phyloP scores from a whole-genome alignment of 352 stramenopile species.

The Globisporangium spiculum region DNA sequence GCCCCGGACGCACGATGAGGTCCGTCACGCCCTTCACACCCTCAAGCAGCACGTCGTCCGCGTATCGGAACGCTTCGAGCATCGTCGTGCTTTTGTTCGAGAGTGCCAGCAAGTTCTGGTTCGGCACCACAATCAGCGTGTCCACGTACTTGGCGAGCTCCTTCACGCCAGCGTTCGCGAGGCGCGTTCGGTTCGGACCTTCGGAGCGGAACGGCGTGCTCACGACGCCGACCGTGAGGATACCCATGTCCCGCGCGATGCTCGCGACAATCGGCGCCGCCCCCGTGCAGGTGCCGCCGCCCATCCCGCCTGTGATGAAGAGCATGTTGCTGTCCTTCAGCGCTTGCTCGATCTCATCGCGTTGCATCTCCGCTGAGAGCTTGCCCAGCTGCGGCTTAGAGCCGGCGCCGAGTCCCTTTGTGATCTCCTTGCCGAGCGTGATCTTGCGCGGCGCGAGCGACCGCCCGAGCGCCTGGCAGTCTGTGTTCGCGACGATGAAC shows the following conservation, averaged over 20 bases:
- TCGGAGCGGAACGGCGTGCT: conserved; percentile 97
- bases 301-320: conserved; percentile 96
- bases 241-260: conserved; percentile 90
- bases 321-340: conserved; percentile 93
- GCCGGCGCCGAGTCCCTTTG: conserved; percentile 75
- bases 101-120: conserved; percentile 94
- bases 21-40: conserved; percentile 95
- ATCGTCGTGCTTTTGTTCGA: conserved; percentile 93
- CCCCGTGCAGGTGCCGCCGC: conserved; percentile 89
- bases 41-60: conserved; percentile 95
- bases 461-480: conserved; percentile 88
- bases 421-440: conserved; percentile 81
- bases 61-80: conserved; percentile 91
- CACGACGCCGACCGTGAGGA: conserved; percentile 95
- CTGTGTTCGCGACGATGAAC: conserved; percentile 96
- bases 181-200: conserved; percentile 91
- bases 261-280: conserved; percentile 93
- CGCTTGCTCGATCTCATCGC: conserved; percentile 87
- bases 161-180: conserved; percentile 91
- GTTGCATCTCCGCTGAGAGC: conserved; percentile 84
- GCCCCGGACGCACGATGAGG: conserved; percentile 93
- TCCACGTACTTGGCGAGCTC: conserved; percentile 92
- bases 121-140: conserved; percentile 96
- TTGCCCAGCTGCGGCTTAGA: conserved; percentile 81
- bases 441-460: conserved; percentile 82